Evolutionary conservation across 2,329 filamentous ascomycete genomes (phyloP).

Genomic region (Cercospora citrullina): DNA sequence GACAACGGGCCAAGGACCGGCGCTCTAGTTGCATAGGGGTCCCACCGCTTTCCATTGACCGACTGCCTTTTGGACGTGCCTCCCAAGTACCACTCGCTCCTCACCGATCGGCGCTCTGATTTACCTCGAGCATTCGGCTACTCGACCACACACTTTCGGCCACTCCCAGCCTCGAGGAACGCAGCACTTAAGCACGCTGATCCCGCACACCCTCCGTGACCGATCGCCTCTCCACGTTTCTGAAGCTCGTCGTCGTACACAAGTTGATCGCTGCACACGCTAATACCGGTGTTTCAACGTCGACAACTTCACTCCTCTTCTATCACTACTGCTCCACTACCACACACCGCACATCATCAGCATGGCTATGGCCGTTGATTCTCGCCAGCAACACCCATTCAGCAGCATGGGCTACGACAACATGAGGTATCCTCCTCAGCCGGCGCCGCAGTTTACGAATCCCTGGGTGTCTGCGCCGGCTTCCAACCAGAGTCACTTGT

Average conservation of each 20-base stretch:
- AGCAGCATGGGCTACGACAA: slow-evolving; percentile 78
- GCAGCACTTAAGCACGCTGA: slow-evolving; percentile 48
- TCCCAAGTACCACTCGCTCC: neutral
- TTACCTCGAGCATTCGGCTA: slow-evolving; percentile 13
- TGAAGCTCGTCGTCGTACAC: slow-evolving; percentile 32
- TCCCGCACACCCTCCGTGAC: slow-evolving; percentile 49
- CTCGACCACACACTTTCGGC: slow-evolving; percentile 23
- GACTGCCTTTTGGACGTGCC: slow-evolving; percentile 10
- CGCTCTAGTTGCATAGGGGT: slow-evolving; percentile 25
- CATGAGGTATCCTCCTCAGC: slow-evolving; percentile 62
- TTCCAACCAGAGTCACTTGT: slow-evolving; percentile 60
- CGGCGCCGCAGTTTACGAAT: slow-evolving; percentile 79
- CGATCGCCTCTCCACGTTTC: slow-evolving; percentile 53
- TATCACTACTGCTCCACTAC: slow-evolving; percentile 24
- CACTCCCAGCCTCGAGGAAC: slow-evolving; percentile 33
- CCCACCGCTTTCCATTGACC: slow-evolving; percentile 31
- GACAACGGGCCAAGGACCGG: slow-evolving; percentile 24
- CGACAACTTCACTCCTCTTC: slow-evolving; percentile 18
- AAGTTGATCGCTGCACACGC: slow-evolving; percentile 31
- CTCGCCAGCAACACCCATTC: slow-evolving; percentile 67
- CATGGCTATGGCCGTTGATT: slow-evolving; percentile 96
- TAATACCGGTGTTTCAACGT: slow-evolving; percentile 25
- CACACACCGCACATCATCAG: slow-evolving; percentile 28
- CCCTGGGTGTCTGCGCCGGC: slow-evolving; percentile 71
- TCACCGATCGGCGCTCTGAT: slow-evolving; percentile 26